Conservation (phyloP, 2,329 filamentous ascomycete species). For the Myriosclerotinia curreyana region DNA sequence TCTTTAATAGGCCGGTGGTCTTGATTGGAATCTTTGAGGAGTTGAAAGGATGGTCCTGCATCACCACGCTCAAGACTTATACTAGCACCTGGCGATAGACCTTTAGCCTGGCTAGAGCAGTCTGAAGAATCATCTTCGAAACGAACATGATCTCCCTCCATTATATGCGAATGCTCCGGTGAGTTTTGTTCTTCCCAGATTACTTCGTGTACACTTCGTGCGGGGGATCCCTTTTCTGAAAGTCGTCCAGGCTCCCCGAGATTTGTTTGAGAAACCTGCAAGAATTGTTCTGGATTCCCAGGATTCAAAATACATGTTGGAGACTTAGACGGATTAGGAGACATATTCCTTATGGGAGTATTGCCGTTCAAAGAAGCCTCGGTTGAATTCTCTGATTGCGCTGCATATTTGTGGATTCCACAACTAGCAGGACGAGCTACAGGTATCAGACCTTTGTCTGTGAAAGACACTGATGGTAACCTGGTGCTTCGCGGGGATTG, state of each 20-base stretch:
- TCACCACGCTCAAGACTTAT: not conserved
- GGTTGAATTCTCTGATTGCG: slow-evolving; percentile 2
- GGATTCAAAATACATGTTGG: not conserved
- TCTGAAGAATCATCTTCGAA: not conserved
- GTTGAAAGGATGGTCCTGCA: not conserved
- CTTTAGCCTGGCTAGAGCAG: slow-evolving; percentile 5
- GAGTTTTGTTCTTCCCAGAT: slow-evolving; percentile 30
- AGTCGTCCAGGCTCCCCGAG: not conserved
- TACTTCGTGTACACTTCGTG: slow-evolving; percentile 31
- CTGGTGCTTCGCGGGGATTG: slow-evolving; percentile 12
- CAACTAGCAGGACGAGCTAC: not conserved
- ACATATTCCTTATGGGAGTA: not conserved
- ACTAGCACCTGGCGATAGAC: slow-evolving; percentile 7
- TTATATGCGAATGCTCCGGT: slow-evolving; percentile 19
- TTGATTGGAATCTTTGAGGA: not conserved
- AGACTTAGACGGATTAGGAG: not conserved
- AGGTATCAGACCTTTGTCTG: slow-evolving; percentile 19
- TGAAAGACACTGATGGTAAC: slow-evolving; percentile 19
- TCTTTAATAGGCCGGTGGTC: slow-evolving; percentile 8
- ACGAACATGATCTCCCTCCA: slow-evolving; percentile 21
- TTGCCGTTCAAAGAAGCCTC: not conserved
- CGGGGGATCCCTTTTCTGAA: slow-evolving; percentile 16
- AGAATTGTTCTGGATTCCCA: not conserved
- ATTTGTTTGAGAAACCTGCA: slow-evolving; percentile 2
- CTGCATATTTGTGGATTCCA: slow-evolving; percentile 7